These are phyloP conservation scores for Nephromyces sp. DNA, from an alignment of 169 alveolate genomes.

Conservation along the genomic window DNA sequence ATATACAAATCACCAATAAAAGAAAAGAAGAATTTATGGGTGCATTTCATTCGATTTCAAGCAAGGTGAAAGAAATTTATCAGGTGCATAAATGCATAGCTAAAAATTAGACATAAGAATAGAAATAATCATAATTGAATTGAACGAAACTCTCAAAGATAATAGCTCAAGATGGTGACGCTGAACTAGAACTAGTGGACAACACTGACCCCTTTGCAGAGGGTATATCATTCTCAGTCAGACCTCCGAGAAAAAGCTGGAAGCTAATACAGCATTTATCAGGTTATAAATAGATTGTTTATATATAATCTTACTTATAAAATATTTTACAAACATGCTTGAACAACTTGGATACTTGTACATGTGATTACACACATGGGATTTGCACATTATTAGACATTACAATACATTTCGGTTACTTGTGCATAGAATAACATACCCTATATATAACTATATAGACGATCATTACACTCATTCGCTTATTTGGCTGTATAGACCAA, in stretches of 20 bases:
- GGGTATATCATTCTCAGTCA: constrained; percentile 90
- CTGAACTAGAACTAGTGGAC: constrained; percentile 92
- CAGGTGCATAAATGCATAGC: constrained; percentile 30
- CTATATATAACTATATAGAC: no score
- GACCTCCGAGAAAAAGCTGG: constrained; percentile 97
- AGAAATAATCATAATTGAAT: not conserved
- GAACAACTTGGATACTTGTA: not conserved
- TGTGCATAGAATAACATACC: no score
- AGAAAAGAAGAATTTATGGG: constrained; percentile 39
- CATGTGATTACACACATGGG: no score
- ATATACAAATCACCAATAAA: not conserved
- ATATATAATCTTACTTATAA: no score
- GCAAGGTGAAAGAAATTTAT: constrained; percentile 73
- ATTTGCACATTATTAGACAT: no score
- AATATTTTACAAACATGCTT: no score
- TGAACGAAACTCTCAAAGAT: constrained; percentile 25
- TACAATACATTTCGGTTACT: no score
- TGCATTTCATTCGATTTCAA: constrained; percentile 65
- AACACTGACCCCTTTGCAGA: constrained; percentile 91
- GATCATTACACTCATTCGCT: no score
- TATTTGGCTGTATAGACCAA: no score
- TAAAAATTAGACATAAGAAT: not conserved
- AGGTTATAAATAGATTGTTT: no score
- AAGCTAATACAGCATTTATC: constrained; percentile 86
- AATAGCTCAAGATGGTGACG: constrained; percentile 93